These are phyloP conservation scores for Cardamine occulta DNA, from an alignment of 345 rosid species.

Conservation along the genomic window DNA sequence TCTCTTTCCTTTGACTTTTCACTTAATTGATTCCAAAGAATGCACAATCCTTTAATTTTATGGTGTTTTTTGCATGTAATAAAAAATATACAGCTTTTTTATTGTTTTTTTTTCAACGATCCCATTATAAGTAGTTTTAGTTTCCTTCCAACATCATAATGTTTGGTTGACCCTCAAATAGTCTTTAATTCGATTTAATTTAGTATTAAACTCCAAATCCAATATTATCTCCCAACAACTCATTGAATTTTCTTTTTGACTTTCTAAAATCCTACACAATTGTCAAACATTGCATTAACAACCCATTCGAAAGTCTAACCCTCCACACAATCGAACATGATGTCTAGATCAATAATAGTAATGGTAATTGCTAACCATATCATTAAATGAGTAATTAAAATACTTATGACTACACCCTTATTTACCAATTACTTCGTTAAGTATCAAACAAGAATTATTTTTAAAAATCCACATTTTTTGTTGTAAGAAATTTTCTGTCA, in stretches of 20 bases:
- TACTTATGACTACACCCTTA: not conserved
- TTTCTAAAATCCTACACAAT: not conserved
- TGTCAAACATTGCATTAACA: slow-evolving; percentile 25
- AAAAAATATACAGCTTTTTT: too few relatives aligned
- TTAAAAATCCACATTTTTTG: not conserved
- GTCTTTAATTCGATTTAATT: not conserved
- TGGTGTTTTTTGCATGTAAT: too few relatives aligned
- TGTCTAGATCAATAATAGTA: not conserved
- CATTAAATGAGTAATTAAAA: not conserved
- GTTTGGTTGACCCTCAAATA: not conserved
- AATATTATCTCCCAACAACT: slow-evolving; percentile 10
- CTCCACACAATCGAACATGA: not conserved
- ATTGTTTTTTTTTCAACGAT: too few relatives aligned
- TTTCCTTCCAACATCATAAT: not conserved
- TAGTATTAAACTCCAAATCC: not conserved
- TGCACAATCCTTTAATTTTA: too few relatives aligned
- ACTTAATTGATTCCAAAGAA: too few relatives aligned
- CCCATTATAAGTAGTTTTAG: too few relatives aligned
- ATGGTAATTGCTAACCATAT: not conserved
- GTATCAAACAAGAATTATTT: not conserved
- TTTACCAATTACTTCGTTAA: not conserved
- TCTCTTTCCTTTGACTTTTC: too few relatives aligned
- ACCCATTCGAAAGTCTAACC: not conserved
- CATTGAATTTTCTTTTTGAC: not conserved
- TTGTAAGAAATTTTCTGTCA: not conserved